Evolutionary conservation across 2,329 filamentous ascomycete genomes (phyloP).

Genomic region (Microdochium trichocladiopsis): DNA sequence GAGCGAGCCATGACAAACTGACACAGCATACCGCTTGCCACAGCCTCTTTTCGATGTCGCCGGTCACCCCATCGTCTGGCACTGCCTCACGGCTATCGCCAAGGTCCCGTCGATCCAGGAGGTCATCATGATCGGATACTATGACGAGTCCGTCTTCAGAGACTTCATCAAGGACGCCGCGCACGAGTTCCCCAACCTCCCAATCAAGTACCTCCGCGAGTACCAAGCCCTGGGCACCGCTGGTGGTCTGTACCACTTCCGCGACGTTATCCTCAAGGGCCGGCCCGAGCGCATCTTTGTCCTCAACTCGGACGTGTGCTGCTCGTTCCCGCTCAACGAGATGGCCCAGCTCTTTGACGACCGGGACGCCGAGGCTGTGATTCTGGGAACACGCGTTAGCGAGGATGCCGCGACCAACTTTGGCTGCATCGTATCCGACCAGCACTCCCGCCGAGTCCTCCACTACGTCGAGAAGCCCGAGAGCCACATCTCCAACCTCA

Average conservation of each 20-base stretch:
- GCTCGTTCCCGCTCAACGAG: constrained; percentile 90
- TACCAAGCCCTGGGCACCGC: constrained; percentile 95
- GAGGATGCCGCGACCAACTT: constrained; percentile 94
- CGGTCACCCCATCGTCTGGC: constrained; percentile 96
- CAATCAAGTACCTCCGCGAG: constrained; percentile 93
- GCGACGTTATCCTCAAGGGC: constrained; percentile 96
- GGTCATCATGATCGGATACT: constrained; percentile 97
- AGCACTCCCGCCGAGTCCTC: constrained; percentile 88
- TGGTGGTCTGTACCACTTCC: constrained; percentile 97
- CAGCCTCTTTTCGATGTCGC: constrained; percentile 97
- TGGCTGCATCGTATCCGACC: constrained; percentile 93
- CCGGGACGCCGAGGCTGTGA: constrained; percentile 93
- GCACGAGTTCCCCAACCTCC: constrained; percentile 77
- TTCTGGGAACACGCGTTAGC: constrained; percentile 84
- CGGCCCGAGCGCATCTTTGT: constrained; percentile 94
- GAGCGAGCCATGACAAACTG: too few species aligned
- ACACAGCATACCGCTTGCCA: constrained; percentile 3
- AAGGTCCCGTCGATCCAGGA: constrained; percentile 89
- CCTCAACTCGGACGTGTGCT: constrained; percentile 97
- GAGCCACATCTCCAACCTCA: constrained; percentile 93
- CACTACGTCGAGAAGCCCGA: constrained; percentile 99
- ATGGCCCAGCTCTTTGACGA: constrained; percentile 94
- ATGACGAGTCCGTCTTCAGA: constrained; percentile 93
- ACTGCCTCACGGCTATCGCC: constrained; percentile 86
- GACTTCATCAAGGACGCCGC: constrained; percentile 94